These are phyloP conservation scores for Chenopodium suecicum DNA, from an alignment of 148 eudicot genomes.

Conservation along the genomic window DNA sequence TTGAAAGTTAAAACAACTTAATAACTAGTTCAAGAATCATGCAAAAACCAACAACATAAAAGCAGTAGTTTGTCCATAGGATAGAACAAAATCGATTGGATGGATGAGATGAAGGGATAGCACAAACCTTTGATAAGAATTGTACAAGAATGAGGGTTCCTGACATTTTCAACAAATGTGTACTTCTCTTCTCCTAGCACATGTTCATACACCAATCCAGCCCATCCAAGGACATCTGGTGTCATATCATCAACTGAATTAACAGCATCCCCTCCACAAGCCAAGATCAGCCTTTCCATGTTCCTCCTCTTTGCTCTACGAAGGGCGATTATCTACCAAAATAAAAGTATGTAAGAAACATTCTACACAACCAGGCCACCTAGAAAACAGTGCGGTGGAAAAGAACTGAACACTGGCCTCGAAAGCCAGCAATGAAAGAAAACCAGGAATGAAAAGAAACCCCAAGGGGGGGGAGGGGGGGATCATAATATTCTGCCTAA, in stretches of 20 bases:
- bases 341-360: conserved; percentile 11
- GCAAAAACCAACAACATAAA: background rate
- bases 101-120: background rate
- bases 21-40: background rate
- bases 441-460: background rate
- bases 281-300: conserved; percentile 94
- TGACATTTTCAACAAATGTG: conserved; percentile 95
- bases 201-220: conserved; percentile 94
- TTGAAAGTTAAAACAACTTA: background rate
- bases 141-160: conserved; percentile 90
- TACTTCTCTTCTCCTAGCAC: conserved; percentile 97
- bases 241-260: conserved; percentile 90
- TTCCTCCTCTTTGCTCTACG: conserved; percentile 95
- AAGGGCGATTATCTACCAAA: conserved; percentile 72
- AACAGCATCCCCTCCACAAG: conserved; percentile 97
- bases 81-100: background rate
- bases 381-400: no score
- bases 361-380: background rate
- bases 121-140: conserved; percentile 81
- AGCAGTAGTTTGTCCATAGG: background rate
- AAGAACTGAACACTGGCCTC: background rate
- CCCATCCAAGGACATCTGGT: conserved; percentile 96
- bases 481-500: background rate
- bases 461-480: background rate
- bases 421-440: background rate